phyloP scores from a whole-genome alignment of 2,329 filamentous ascomycete species.

The Arthrobotrys conoides region DNA sequence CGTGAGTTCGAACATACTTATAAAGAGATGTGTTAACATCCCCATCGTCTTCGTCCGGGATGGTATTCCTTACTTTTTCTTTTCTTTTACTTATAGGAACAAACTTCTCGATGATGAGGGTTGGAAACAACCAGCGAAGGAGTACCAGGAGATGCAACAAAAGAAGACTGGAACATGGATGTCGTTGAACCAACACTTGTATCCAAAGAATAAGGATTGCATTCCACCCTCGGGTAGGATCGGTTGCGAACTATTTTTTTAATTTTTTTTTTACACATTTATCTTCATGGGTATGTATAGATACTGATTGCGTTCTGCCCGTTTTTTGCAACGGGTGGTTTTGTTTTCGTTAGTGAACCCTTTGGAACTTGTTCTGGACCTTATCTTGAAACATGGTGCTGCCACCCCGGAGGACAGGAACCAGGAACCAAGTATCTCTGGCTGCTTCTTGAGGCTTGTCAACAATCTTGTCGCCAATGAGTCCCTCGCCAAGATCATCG shows the following conservation, averaged over 20 bases:
- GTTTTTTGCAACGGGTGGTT: constrained; percentile 27
- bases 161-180: constrained; percentile 60
- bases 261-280: not conserved
- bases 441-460: constrained; percentile 50
- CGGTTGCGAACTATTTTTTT: constrained; percentile 44
- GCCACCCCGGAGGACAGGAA: constrained; percentile 47
- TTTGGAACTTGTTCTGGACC: constrained; percentile 51
- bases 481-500: constrained; percentile 45
- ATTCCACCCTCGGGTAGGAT: constrained; percentile 59
- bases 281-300: constrained; percentile 40
- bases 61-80: constrained; percentile 36
- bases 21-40: constrained; percentile 14
- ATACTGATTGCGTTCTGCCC: constrained; percentile 43
- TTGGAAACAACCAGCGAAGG: constrained; percentile 52
- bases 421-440: constrained; percentile 57
- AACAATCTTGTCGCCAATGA: constrained; percentile 40
- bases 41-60: constrained; percentile 23
- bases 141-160: constrained; percentile 55
- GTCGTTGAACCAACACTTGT: constrained; percentile 58
- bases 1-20: constrained; percentile 33
- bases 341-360: constrained; percentile 49
- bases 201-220: constrained; percentile 57
- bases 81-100: constrained; percentile 35
- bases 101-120: constrained; percentile 57
- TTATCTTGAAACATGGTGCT: constrained; percentile 52